Evolutionary conservation across 108 stramenopile species (phyloP).

Genomic region (Pseudonitzschia multistriata): DNA sequence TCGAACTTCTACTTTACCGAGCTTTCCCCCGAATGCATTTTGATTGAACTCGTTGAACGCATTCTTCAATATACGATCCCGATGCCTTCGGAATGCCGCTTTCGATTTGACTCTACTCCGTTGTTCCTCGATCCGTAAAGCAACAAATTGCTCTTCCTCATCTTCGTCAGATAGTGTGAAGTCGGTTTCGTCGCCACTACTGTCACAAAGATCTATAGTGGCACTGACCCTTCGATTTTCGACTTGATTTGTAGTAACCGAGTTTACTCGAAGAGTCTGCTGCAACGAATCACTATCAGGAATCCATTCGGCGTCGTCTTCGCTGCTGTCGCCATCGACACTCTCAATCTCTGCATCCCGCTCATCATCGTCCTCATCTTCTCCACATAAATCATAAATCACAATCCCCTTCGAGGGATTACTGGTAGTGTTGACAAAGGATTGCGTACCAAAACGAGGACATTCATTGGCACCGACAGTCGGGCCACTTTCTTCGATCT

Average conservation of each 20-base stretch:
- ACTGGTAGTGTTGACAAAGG: too few species aligned
- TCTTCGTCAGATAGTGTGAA: slow-evolving; percentile 6
- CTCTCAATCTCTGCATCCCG: not conserved
- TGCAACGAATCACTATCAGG: not conserved
- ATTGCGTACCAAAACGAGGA: too few species aligned
- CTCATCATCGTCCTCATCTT: not conserved
- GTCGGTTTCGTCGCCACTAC: not conserved
- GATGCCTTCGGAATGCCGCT: slow-evolving; percentile 45
- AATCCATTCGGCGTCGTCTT: not conserved
- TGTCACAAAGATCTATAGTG: slow-evolving; percentile 14
- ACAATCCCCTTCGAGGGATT: too few species aligned
- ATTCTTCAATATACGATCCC: slow-evolving; percentile 42
- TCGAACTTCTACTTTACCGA: slow-evolving; percentile 40
- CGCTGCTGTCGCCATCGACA: not conserved
- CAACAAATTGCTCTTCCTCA: not conserved
- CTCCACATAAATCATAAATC: not conserved
- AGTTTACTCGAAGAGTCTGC: not conserved
- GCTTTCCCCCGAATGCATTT: slow-evolving; percentile 42
- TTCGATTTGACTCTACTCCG: slow-evolving; percentile 8
- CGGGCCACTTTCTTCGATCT: too few species aligned
- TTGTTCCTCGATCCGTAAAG: not conserved
- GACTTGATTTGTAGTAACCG: not conserved
- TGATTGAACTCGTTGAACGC: slow-evolving; percentile 58
- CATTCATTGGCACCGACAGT: too few species aligned
- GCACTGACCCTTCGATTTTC: not conserved